phyloP scores from a whole-genome alignment of 2,329 filamentous ascomycete genomes.

The Epicoccum sorghinum region DNA sequence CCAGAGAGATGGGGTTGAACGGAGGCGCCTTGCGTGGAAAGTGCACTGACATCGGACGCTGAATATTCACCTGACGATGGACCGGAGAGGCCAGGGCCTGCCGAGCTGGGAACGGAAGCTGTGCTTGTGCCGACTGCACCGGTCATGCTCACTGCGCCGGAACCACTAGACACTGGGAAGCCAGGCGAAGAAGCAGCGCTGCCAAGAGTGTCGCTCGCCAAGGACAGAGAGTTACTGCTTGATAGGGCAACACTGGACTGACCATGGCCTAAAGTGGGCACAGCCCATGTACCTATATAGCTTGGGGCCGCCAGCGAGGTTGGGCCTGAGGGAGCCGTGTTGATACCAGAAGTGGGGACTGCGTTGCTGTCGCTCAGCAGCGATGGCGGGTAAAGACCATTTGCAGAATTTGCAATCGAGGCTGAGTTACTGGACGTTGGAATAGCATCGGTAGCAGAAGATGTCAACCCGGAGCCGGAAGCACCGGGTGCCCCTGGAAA shows the following conservation, averaged over 20 bases:
- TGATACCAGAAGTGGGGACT: neutral
- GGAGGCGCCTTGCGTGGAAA: constrained; percentile 3
- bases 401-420: neutral
- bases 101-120: constrained; percentile 10
- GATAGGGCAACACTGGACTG: neutral
- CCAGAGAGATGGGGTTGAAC: constrained; percentile 1
- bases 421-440: constrained; percentile 5
- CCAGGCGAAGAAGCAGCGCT: constrained; percentile 8
- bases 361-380: constrained; percentile 1
- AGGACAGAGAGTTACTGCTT: neutral
- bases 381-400: neutral
- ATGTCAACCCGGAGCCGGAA: neutral
- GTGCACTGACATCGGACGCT: constrained; percentile 2
- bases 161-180: neutral
- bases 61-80: neutral
- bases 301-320: neutral
- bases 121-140: constrained; percentile 5
- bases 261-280: constrained; percentile 5
- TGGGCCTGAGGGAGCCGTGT: neutral
- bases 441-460: constrained; percentile 1
- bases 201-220: constrained; percentile 1
- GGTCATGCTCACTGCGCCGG: neutral
- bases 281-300: constrained; percentile 6
- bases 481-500: neutral
- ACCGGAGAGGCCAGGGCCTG: neutral